Conservation (phyloP, 805 yeast species). For the Priceomyces haplophilus region DNA sequence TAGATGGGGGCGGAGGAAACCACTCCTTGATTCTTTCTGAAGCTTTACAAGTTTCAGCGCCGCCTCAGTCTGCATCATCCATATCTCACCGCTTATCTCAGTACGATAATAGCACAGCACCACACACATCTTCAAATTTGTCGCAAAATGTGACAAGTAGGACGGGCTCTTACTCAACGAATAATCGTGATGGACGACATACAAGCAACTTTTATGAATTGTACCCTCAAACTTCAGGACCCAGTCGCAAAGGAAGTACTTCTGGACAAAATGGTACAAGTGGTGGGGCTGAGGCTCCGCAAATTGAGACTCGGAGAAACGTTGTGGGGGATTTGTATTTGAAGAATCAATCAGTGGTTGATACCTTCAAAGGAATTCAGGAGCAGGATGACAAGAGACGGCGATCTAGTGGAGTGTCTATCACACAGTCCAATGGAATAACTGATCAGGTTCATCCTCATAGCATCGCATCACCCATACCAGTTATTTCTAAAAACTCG, state of each 20-base stretch:
- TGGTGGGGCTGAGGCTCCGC: conserved; percentile 37
- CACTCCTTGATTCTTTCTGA: conserved; percentile 35
- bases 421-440: conserved; percentile 7
- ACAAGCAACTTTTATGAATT: conserved; percentile 31
- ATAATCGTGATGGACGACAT: conserved; percentile 29
- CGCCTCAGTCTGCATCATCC: conserved; percentile 9
- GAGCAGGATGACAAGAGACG: conserved; percentile 39
- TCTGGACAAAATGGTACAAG: conserved; percentile 21
- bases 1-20: conserved; percentile 12
- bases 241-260: conserved; percentile 31
- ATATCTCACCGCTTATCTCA: not conserved
- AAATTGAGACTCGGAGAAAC: conserved; percentile 43
- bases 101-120: conserved; percentile 4
- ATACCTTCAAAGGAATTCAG: conserved; percentile 43
- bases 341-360: conserved; percentile 40
- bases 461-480: conserved; percentile 15
- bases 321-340: conserved; percentile 45
- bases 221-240: conserved; percentile 22
- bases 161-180: conserved; percentile 8
- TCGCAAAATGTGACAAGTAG: conserved; percentile 9
- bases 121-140: conserved; percentile 19
- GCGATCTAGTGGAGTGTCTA: conserved; percentile 27
- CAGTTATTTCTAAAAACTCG: conserved; percentile 9
- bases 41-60: conserved; percentile 16
- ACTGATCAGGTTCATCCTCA: not conserved